These are phyloP conservation scores for Stephanodiscus triporus DNA, from an alignment of 108 stramenopile species.

Conservation along the genomic window DNA sequence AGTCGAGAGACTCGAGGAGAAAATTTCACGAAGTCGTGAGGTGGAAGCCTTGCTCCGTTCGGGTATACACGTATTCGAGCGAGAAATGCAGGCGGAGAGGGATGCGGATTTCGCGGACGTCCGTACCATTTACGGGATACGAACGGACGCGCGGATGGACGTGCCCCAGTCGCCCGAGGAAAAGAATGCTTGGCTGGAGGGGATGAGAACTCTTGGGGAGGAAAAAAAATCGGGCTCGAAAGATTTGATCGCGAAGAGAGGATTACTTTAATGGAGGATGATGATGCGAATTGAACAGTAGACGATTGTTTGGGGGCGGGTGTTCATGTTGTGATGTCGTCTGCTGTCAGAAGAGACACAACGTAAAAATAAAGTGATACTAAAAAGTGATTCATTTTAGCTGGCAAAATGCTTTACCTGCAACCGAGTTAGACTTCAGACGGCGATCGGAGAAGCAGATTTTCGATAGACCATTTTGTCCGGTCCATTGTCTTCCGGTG, in stretches of 20 bases:
- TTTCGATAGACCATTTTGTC: no score
- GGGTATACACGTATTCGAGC: constrained; percentile 3
- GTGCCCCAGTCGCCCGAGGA: background rate
- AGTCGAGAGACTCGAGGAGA: background rate
- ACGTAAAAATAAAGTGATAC: no score
- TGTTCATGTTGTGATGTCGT: background rate
- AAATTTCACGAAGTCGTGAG: background rate
- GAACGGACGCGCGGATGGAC: background rate
- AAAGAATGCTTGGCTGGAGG: background rate
- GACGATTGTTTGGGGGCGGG: background rate
- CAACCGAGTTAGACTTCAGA: no score
- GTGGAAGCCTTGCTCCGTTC: constrained; percentile 15
- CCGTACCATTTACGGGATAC: background rate
- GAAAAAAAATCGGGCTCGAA: background rate
- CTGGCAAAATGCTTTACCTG: no score
- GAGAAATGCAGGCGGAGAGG: background rate
- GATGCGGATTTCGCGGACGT: background rate
- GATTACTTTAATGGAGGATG: background rate
- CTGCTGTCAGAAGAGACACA: background rate
- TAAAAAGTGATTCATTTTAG: no score
- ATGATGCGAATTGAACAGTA: background rate
- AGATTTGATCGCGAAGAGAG: background rate
- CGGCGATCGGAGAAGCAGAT: no score
- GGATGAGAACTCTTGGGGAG: background rate
- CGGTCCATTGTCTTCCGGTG: no score